A percentile compares a stretch with the other conserved stretches of the same genome.
phyloP scores from a whole-genome alignment of 306 rosid genomes.

The Quercus dentata region DNA sequence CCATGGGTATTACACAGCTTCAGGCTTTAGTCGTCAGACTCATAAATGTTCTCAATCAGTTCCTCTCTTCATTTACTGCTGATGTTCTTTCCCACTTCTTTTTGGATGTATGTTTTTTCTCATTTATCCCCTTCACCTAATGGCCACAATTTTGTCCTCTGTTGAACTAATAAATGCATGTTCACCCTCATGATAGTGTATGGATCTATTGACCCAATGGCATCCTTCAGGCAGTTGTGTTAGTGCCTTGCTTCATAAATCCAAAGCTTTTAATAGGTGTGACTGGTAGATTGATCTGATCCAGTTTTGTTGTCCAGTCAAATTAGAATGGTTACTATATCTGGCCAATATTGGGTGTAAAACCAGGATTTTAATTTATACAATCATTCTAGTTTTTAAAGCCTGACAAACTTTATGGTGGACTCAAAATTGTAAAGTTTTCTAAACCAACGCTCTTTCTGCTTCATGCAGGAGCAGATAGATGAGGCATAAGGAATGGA shows the following conservation, averaged over 20 bases:
- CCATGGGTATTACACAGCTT: neutral
- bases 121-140: neutral
- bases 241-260: neutral
- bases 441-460: neutral
- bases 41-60: neutral
- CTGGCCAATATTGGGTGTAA: neutral
- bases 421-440: neutral
- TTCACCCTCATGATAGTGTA: neutral
- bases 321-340: neutral
- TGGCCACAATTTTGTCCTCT: neutral
- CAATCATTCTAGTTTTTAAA: too few relatives aligned
- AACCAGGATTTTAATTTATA: neutral
- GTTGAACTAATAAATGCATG: neutral
- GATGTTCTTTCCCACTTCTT: neutral
- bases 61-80: neutral
- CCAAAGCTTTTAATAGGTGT: neutral
- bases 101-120: neutral
- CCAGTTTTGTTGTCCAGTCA: neutral
- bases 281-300: neutral
- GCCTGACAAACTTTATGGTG: neutral
- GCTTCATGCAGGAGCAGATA: slow-evolving; percentile 70
- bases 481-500: slow-evolving; percentile 67
- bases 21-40: neutral
- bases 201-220: neutral
- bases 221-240: neutral